Conservation (phyloP, 306 rosid species). For the Crataegus laevigata region DNA sequence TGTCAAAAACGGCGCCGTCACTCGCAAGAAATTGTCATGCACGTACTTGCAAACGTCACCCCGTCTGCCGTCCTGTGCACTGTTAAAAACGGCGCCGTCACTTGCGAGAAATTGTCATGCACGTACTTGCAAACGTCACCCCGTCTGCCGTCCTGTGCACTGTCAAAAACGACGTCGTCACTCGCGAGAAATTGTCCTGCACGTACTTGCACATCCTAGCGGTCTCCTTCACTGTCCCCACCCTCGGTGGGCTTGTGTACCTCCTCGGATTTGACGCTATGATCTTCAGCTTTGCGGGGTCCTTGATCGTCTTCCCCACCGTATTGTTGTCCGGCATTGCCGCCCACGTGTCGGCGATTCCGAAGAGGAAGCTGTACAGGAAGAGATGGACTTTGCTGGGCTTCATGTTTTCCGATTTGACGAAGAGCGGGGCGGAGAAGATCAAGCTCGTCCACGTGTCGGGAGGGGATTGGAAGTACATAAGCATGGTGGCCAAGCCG, state of each 20-base stretch:
- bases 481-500: slow-evolving; percentile 58
- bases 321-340: slow-evolving; percentile 85
- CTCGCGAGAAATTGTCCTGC: slow-evolving; percentile 63
- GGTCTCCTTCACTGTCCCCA: slow-evolving; percentile 87
- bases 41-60: too few relatives aligned
- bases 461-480: slow-evolving; percentile 74
- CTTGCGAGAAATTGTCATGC: too few relatives aligned
- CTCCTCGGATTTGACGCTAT: slow-evolving; percentile 79
- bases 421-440: slow-evolving; percentile 86
- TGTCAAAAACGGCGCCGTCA: too few relatives aligned
- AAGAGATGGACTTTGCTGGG: slow-evolving; percentile 56
- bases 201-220: slow-evolving; percentile 72
- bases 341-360: slow-evolving; percentile 88
- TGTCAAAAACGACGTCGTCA: slow-evolving; percentile 73
- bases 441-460: slow-evolving; percentile 77
- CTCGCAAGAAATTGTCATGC: too few relatives aligned
- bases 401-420: slow-evolving; percentile 86
- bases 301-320: slow-evolving; percentile 88
- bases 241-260: slow-evolving; percentile 81
- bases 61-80: too few relatives aligned
- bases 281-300: slow-evolving; percentile 63
- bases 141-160: slow-evolving; percentile 76
- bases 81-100: too few relatives aligned
- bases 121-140: too few relatives aligned
- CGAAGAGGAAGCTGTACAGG: slow-evolving; percentile 67